Evolutionary conservation across 305 asterid genomes (phyloP).

Genomic region (Solanum aculeatissimum): DNA sequence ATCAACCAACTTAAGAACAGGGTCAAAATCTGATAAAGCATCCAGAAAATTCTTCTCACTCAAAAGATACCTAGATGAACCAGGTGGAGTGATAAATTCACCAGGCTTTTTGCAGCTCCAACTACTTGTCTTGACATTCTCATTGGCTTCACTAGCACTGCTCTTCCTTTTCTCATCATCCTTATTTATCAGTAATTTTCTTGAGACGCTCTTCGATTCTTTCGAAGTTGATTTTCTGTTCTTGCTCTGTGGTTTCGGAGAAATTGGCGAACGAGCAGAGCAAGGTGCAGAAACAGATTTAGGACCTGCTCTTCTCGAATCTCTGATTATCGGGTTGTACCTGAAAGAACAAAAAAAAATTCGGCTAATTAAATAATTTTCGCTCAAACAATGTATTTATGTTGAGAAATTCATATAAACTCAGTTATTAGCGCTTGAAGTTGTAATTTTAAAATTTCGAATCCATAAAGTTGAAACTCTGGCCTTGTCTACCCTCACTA

Average conservation of each 20-base stretch:
- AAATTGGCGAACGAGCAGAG: neutral
- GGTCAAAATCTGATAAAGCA: constrained; percentile 26
- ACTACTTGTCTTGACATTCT: constrained; percentile 1
- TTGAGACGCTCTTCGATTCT: neutral
- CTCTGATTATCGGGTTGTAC: constrained; percentile 66
- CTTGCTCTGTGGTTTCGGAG: constrained; percentile 9
- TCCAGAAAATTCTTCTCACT: constrained; percentile 26
- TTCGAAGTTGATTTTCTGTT: neutral
- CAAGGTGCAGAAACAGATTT: constrained; percentile 16
- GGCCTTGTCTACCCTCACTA: too few relatives aligned
- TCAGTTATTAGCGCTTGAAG: too few relatives aligned
- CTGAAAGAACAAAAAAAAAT: neutral
- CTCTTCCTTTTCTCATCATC: constrained; percentile 5
- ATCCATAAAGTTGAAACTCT: too few relatives aligned
- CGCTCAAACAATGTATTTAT: too few relatives aligned
- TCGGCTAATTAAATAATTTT: neutral
- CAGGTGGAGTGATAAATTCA: constrained; percentile 56
- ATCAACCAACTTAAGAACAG: constrained; percentile 8
- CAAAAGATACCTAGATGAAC: constrained; percentile 51
- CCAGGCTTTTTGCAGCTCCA: constrained; percentile 60
- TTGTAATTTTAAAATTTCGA: too few relatives aligned
- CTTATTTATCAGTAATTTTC: neutral
- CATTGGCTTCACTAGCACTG: neutral
- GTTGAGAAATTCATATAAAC: too few relatives aligned
- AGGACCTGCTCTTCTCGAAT: constrained; percentile 32